phyloP scores from a whole-genome alignment of 345 rosid genomes.

The Eucalyptus globulus region DNA sequence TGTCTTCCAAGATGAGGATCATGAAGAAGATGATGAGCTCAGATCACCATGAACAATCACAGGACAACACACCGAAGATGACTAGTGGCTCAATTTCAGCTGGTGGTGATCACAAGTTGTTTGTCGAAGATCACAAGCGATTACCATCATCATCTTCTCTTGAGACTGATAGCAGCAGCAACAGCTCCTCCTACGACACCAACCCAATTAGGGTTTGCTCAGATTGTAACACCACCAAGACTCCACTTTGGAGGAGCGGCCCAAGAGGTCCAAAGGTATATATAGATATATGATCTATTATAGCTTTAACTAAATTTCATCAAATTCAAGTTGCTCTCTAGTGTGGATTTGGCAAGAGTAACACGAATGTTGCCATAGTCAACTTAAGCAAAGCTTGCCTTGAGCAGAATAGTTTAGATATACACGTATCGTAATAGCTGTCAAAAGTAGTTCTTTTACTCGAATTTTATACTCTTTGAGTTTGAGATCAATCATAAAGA shows the following conservation, averaged over 20 bases:
- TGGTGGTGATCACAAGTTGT: neutral
- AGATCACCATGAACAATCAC: neutral
- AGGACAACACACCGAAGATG: neutral
- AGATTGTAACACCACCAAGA: conserved; percentile 88
- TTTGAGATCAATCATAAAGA: neutral
- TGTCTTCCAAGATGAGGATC: conserved; percentile 84
- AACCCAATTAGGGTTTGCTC: conserved; percentile 59
- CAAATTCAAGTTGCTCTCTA: neutral
- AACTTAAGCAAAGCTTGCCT: neutral
- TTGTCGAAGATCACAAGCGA: conserved; percentile 12
- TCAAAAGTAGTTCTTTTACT: neutral
- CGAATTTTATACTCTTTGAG: neutral
- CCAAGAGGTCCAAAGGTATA: conserved; percentile 92
- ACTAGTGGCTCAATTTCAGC: neutral
- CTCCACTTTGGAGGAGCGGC: conserved; percentile 98
- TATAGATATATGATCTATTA: neutral
- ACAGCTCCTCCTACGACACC: conserved; percentile 2
- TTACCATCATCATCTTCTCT: conserved; percentile 8
- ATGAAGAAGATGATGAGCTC: conserved; percentile 59
- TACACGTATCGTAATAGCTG: neutral
- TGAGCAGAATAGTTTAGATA: neutral
- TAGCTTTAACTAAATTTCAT: neutral
- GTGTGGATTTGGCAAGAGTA: neutral
- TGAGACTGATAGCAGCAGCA: conserved; percentile 11
- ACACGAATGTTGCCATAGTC: neutral